Base-by-base conservation (phyloP, 768 basidiomycete species). In the Serendipita sp. region DNA sequence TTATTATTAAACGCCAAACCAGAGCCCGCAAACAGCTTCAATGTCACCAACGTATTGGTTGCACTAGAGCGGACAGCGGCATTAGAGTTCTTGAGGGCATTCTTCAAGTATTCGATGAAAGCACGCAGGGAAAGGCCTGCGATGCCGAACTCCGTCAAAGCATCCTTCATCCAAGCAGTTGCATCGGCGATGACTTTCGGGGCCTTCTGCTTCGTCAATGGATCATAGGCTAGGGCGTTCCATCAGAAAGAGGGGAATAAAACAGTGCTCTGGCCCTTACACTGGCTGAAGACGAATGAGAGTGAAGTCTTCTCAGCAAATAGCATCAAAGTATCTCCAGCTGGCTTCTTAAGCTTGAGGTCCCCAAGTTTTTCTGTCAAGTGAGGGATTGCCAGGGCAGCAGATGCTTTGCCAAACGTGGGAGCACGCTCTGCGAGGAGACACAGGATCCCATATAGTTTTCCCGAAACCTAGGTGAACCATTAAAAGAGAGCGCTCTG, bases 151-250 rank as follows among this genome's bases (percentile, higher is more conserved):
- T 98, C 96, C 16, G 78, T 78, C 36, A 99, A 75, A 5, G 88
- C 86, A 38, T 84, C 81, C 66, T 92, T 91, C 65, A 96, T 81
- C 93, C 95, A 98, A 30, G 79, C 75, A 54, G 94, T 74, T 1
- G 93, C 86, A 72, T 99, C 96, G 0, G 93, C 91, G 38, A 97
- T 80, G 47, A 92, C 91, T 75, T 98, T 99, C 0, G 96, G 95
- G 2, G 96, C 95, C 73, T 99, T 99, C 73, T 93, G 92, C 74
- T 94, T 96, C 34, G 83, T 82, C 70, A 99, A 76, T 0, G 95
- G 88, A 28, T 97, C 96, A 71, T 96, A 99, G 0, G 85, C 96
- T 96, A 67, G 1, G 23, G 44, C 2, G 13, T 23, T 23, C 23
- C 23, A 23, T 23, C 23, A 23, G 23, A 23, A 23, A 23, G 65